Base-by-base conservation (phyloP, 2,329 filamentous ascomycete genomes). In the Paracorniculantispora psalliotae region DNA sequence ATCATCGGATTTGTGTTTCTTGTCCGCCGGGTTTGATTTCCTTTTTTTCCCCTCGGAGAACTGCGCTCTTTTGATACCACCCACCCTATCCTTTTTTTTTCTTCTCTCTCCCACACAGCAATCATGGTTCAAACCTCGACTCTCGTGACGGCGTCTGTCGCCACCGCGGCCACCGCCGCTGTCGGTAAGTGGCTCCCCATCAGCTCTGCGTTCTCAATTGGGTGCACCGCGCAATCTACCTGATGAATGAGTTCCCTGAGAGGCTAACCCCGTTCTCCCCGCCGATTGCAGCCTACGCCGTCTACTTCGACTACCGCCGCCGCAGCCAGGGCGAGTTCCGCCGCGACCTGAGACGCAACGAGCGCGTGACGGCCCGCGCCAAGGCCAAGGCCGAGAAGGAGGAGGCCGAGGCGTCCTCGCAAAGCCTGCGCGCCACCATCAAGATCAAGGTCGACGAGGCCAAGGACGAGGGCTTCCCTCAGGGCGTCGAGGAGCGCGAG, bases 401-500 rank as follows among this genome's bases (percentile, higher is more conserved):
- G 68, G 82, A 87, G 71, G 87, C 86, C 62, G 84, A 88, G 70
- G 81, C 82, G 61, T 81, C 84, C 64, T 81, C 81, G 63, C 80
- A 82, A 66, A 80, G 81, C 73, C 88, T 90, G 78, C 85, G 87
- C 71, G 82, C 90, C 73, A 79, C 81, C 67, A 90, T 99, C 77
- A 88, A 88, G 75, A 75, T 76, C 59, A 86, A 84, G 55, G 89
- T 97, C 51, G 86, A 91, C 67, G 83, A 89, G 67, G 91, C 92
- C 67, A 90, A 92, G 78, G 89, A 90, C 60, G 92, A 96, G 75
- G 94, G 93, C 59, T 97, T 96, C 82, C 94, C 94, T 51, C 81
- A 83, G 46, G 91, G 92, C 68, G 86, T 93, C 37, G 93, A 97
- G 73, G 92, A 96, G 79, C 92, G 91, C 73, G 94, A 99, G 81